Base-by-base conservation (phyloP, 805 yeast species). In the Tetrapisispora fleetii region DNA sequence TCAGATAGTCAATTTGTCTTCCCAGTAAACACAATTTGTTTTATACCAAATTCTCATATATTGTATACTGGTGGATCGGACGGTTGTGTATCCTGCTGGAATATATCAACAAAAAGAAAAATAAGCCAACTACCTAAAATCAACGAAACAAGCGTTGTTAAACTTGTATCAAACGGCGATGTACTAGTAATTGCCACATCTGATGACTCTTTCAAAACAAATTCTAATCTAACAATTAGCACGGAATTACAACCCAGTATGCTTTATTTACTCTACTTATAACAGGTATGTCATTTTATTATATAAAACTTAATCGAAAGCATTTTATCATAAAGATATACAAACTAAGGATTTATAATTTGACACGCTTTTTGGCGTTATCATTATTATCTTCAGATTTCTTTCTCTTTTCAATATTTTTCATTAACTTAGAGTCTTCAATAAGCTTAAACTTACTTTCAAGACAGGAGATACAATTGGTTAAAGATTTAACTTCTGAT, bases 11-110 rank as follows among this genome's bases (percentile, higher is more conserved):
- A 79, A 50, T 63, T 75, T 36, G 84, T 88, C 13, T 90, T 81
- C 57, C 75, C 96, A 0, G 87, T 91, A 28, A 86, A 88, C 62
- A 70, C 87, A 13, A 74, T 91, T 32, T 67, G 77, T 11, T 88
- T 90, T 74, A 91, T 85, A 60, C 91, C 93, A 1, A 69, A 72
- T 18, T 78, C 77, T 60, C 85, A 87, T 17, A 85, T 95, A 1
- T 77, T 91, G 58, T 79, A 81, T 50, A 90, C 97, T 1, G 95
- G 95, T 2, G 97, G 98, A 1, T 76, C 93, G 2, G 98, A 91
- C 67, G 95, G 96, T 11, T 76, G 85, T 40, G 83, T 89, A 58
- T 81, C 87, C 56, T 75, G 83, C 62, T 91, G 98, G 98, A 96
- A 89, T 62, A 81, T 87, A 62, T 84, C 80, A 50, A 78, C 90